Evolutionary conservation across 1,139 yeast genomes (phyloP), one percentile per base, ranked within the genome.

Genomic region (Geotrichum carabidarum): DNA sequence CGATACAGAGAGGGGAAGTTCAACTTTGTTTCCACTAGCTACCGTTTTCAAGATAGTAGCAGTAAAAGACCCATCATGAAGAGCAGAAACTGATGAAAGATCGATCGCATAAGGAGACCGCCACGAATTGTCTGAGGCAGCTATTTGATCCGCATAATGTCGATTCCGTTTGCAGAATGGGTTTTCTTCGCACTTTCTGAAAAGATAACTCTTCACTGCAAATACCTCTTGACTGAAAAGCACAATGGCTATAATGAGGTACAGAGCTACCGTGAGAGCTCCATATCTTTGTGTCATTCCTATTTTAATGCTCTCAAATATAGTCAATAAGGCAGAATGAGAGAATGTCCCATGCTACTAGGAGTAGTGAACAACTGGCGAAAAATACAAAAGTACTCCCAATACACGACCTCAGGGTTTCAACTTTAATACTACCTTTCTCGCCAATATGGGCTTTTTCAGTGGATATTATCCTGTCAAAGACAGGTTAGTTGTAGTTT

Each of bases 121-220:
- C 59, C 73, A 78, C 66, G 60, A 43, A 15, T 37, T 30, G 18
- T 45, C 32, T 32, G 50, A 44, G 44, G 50, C 50, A 1, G 67
- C 59, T 14, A 84, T 76, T 50, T 76, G 70, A 14, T 68, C 64
- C 1, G 94, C 93, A 68, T 79, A 90, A 58, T 81, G 81, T 53
- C 94, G 73, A 65, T 93, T 89, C 66, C 99, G 77, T 51, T 78
- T 73, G 68, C 99, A 93, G 67, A 93, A 91, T 8, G 97, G 95
- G 18, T 91, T 80, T 63, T 86, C 84, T 9, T 76, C 82, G 71
- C 99, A 93, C 14, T 78, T 81, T 69, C 88, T 87, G 74, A 91
- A 87, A 56, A 90, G 71, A 63, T 83, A 81, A 11, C 79, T 80
- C 67, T 88, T 85, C 30, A 83, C 93, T 0, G 83, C 83, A 22